These are phyloP conservation scores for Claviceps sp. DNA, from an alignment of 2,329 filamentous ascomycete species.

Conservation along the genomic window DNA sequence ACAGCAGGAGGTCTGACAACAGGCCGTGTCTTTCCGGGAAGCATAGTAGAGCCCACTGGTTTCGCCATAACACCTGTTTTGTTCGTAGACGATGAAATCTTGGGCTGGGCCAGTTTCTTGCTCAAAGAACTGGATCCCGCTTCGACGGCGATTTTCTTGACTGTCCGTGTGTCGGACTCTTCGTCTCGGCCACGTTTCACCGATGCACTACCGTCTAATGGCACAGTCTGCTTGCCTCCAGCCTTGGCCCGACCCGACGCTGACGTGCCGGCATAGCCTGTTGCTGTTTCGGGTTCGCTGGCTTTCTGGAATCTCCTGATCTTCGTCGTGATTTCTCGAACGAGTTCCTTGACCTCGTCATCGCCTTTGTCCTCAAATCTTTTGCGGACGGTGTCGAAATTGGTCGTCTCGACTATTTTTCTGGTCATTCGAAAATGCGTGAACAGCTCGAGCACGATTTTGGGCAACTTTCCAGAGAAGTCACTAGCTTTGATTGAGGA, in stretches of 20 bases:
- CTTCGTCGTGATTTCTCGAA: slow-evolving; percentile 42
- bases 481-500: slow-evolving; percentile 39
- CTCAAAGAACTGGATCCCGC: slow-evolving; percentile 22
- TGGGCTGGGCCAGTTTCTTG: slow-evolving; percentile 26
- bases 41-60: slow-evolving; percentile 18
- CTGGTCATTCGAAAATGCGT: slow-evolving; percentile 48
- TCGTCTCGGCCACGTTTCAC: slow-evolving; percentile 27
- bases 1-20: slow-evolving; percentile 25
- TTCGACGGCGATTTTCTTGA: slow-evolving; percentile 30
- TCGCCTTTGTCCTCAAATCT: slow-evolving; percentile 51
- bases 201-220: slow-evolving; percentile 13
- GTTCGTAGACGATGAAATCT: slow-evolving; percentile 16
- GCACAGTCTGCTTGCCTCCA: slow-evolving; percentile 15
- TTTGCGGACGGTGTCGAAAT: slow-evolving; percentile 51
- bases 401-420: slow-evolving; percentile 48
- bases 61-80: slow-evolving; percentile 18
- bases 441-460: slow-evolving; percentile 45
- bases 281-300: slow-evolving; percentile 20
- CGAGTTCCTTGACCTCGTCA: slow-evolving; percentile 46
- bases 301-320: slow-evolving; percentile 26
- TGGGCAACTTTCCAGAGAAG: slow-evolving; percentile 39
- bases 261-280: slow-evolving; percentile 26
- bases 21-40: slow-evolving; percentile 36
- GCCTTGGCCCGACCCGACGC: slow-evolving; percentile 25
- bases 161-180: slow-evolving; percentile 24